phyloP scores from a whole-genome alignment of 2,329 filamentous ascomycete species.

The Dothistroma septosporum region DNA sequence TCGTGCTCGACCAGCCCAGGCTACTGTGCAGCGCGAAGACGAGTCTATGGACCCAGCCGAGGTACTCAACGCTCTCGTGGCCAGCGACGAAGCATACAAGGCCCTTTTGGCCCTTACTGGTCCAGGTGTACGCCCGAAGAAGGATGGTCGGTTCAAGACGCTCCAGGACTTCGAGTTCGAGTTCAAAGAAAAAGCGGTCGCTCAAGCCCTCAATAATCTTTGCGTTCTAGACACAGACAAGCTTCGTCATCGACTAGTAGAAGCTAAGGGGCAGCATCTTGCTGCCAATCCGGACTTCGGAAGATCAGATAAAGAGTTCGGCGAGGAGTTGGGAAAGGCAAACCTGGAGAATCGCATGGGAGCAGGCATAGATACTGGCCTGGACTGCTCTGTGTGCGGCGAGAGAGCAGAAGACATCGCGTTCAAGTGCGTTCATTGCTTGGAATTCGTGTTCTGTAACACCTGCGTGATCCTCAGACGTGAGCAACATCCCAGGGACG shows the following conservation, averaged over 20 bases:
- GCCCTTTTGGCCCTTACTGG: background rate
- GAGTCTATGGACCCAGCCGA: background rate
- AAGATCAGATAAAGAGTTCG: background rate
- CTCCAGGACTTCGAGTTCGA: background rate
- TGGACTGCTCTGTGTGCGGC: background rate
- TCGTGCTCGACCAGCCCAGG: too few relatives aligned
- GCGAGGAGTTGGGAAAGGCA: background rate
- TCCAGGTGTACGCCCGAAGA: conserved; percentile 2
- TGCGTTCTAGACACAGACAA: background rate
- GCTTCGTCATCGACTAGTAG: background rate
- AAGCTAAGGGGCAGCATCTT: background rate
- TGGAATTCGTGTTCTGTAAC: background rate
- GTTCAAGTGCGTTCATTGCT: background rate
- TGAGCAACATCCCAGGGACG: background rate
- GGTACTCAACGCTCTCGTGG: background rate
- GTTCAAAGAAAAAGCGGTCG: background rate
- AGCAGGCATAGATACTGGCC: background rate
- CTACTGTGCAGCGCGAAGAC: background rate
- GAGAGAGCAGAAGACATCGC: background rate
- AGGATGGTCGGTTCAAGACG: background rate
- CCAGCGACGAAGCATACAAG: background rate
- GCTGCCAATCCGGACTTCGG: background rate
- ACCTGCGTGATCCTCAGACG: background rate
- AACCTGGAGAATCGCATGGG: background rate
- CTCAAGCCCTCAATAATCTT: background rate